Conservation (phyloP, 2,329 filamentous ascomycete genomes). For the Curvularia sp. region DNA sequence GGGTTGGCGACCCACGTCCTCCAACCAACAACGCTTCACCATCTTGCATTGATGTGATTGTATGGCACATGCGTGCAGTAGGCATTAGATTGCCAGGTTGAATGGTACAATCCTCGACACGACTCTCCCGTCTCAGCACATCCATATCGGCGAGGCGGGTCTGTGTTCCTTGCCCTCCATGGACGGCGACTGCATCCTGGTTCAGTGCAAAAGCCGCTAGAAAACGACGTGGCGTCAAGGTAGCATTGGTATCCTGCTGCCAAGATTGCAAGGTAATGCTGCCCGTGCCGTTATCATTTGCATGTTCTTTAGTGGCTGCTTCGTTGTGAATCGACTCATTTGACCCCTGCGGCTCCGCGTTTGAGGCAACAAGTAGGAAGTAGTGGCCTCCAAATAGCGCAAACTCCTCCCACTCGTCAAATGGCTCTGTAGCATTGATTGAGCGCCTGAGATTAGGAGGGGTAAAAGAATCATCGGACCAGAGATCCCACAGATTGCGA, state of each 20-base stretch:
- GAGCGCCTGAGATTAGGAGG: constrained; percentile 63
- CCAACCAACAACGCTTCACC: constrained; percentile 72
- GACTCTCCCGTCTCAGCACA: constrained; percentile 41
- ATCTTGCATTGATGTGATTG: constrained; percentile 70
- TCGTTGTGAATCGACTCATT: constrained; percentile 15
- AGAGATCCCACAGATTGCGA: constrained; percentile 81
- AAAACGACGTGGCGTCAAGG: constrained; percentile 49
- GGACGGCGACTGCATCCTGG: constrained; percentile 46
- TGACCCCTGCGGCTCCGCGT: constrained; percentile 30
- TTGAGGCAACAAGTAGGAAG: constrained; percentile 74
- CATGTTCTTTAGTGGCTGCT: constrained; percentile 10
- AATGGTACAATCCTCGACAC: constrained; percentile 25
- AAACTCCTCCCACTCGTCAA: constrained; percentile 97
- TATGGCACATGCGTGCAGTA: constrained; percentile 71
- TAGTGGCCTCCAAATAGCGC: constrained; percentile 85
- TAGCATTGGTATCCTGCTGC: constrained; percentile 14
- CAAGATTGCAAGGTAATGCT: constrained; percentile 28
- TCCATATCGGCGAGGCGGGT: constrained; percentile 58
- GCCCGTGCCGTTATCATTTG: constrained; percentile 13
- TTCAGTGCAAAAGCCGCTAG: constrained; percentile 48
- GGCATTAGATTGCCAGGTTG: constrained; percentile 47
- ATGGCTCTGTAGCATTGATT: constrained; percentile 77
- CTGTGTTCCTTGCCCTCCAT: constrained; percentile 58
- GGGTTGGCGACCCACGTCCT: constrained; percentile 78
- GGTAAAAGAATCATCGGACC: constrained; percentile 74